A percentile compares a stretch with the other conserved stretches of the same genome.
phyloP scores from a whole-genome alignment of 1,284 basidiomycete species.

The Phellopilus nigrolimitatus region DNA sequence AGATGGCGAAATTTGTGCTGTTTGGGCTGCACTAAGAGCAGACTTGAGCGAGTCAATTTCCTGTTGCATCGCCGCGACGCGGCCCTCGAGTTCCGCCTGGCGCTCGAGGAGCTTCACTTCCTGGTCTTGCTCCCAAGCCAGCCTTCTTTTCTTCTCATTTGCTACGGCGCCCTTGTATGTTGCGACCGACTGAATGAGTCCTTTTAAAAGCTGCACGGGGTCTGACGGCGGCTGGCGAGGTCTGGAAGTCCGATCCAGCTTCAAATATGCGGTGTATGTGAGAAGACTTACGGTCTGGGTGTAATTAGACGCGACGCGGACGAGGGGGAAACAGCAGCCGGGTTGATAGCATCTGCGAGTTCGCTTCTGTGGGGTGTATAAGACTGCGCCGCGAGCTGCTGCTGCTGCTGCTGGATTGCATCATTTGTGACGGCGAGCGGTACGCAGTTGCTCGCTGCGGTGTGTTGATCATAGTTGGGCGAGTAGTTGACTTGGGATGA shows the following conservation, averaged over 20 bases:
- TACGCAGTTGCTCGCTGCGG: conserved; percentile 22
- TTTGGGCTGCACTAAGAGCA: conserved; percentile 30
- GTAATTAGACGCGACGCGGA: conserved; percentile 29
- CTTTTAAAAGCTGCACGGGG: conserved; percentile 46
- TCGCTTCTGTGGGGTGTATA: conserved; percentile 47
- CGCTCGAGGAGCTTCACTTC: conserved; percentile 50
- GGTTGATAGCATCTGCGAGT: conserved; percentile 44
- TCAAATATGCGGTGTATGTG: not conserved
- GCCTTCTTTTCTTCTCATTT: conserved; percentile 49
- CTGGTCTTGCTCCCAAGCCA: conserved; percentile 64
- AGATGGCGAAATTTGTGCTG: conserved; percentile 20
- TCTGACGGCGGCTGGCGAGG: conserved; percentile 23
- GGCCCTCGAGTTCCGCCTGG: conserved; percentile 55
- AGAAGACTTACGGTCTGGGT: conserved; percentile 20
- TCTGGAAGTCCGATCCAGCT: not conserved
- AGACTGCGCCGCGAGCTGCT: conserved; percentile 6
- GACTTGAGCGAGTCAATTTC: conserved; percentile 51
- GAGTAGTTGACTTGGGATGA: conserved; percentile 25
- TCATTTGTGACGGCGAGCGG: not conserved
- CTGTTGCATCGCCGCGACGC: conserved; percentile 51
- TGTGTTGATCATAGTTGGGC: conserved; percentile 29
- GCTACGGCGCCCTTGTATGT: conserved; percentile 54
- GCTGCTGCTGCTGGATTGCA: not conserved
- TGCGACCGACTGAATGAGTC: conserved; percentile 50
- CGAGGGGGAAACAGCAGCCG: conserved; percentile 42